phyloP scores from a whole-genome alignment of 768 basidiomycete genomes.

The Calvatia gigantea region DNA sequence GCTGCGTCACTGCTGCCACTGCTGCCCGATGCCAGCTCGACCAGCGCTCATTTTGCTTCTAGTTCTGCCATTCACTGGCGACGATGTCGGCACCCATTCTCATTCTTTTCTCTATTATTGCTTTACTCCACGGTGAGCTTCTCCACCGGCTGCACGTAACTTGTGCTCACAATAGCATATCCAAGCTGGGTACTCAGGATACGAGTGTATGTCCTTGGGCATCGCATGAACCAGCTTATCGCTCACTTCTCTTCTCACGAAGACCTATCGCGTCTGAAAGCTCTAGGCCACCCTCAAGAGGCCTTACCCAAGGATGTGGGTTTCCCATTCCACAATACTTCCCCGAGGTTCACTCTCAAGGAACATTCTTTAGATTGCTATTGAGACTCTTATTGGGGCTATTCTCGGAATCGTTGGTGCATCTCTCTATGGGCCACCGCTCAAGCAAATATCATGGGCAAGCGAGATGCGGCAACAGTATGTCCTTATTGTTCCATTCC shows the following conservation, averaged over 20 bases:
- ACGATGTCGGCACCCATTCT: slow-evolving; percentile 46
- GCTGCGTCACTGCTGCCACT: slow-evolving; percentile 14
- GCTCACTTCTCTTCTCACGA: slow-evolving; percentile 5
- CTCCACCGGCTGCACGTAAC: not conserved
- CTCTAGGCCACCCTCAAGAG: slow-evolving; percentile 67
- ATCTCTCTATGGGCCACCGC: slow-evolving; percentile 58
- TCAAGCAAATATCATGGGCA: slow-evolving; percentile 86
- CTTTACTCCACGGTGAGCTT: slow-evolving; percentile 53
- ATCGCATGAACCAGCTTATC: not conserved
- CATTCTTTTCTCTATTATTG: slow-evolving; percentile 42
- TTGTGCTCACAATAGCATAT: slow-evolving; percentile 9
- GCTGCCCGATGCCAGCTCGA: not conserved
- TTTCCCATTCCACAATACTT: not conserved
- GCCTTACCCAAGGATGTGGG: slow-evolving; percentile 61
- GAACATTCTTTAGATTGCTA: slow-evolving; percentile 46
- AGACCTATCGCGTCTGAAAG: slow-evolving; percentile 79
- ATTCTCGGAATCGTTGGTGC: slow-evolving; percentile 72
- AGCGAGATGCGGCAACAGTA: slow-evolving; percentile 86
- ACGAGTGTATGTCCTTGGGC: slow-evolving; percentile 56
- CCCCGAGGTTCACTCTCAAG: not conserved
- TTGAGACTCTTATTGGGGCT: slow-evolving; percentile 63
- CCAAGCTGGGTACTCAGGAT: slow-evolving; percentile 75
- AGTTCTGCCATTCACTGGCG: not conserved
- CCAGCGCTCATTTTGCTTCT: not conserved
- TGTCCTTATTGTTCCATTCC: slow-evolving; percentile 18